Percentiles rank a stretch among this genome's conserved stretches.
phyloP scores from a whole-genome alignment of 1,284 basidiomycete genomes.

The Moniliella sp. region DNA sequence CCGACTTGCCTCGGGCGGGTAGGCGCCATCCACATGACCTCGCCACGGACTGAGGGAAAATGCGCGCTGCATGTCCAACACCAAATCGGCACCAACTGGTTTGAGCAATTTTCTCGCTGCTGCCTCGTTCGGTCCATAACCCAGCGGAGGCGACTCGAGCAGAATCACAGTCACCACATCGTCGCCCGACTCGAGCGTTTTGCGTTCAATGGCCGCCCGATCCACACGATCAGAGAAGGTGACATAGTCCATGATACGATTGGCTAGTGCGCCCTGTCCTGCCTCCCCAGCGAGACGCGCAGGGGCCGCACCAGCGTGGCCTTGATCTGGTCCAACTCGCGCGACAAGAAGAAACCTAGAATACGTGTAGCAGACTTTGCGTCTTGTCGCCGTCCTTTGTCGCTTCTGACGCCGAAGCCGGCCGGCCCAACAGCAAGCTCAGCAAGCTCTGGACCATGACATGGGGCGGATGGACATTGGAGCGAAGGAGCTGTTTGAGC shows the following conservation, averaged over 20 bases:
- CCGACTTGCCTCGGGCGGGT: slow-evolving; percentile 1
- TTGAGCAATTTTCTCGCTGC: slow-evolving; percentile 6
- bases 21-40: slow-evolving; percentile 1
- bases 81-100: too few species aligned
- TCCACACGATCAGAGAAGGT: slow-evolving; percentile 18
- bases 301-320: slow-evolving; percentile 23
- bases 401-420: too few species aligned
- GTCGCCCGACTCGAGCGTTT: slow-evolving; percentile 15
- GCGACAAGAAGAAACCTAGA: slow-evolving; percentile 19
- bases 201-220: slow-evolving; percentile 8
- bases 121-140: slow-evolving; percentile 7
- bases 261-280: slow-evolving; percentile 15
- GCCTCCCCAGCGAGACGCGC: slow-evolving; percentile 11
- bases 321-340: slow-evolving; percentile 14
- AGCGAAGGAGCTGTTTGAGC: slow-evolving; percentile 4
- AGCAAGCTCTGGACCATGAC: slow-evolving; percentile 26
- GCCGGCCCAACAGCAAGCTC: slow-evolving; percentile 23
- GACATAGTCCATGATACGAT: slow-evolving; percentile 26
- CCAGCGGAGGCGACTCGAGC: slow-evolving; percentile 6
- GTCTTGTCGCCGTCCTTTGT: too few species aligned
- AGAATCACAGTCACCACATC: slow-evolving; percentile 28
- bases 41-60: background rate
- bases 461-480: too few species aligned
- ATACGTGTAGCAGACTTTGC: too few species aligned
- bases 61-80: background rate